A percentile compares a stretch with the other conserved stretches of the same genome.
Evolutionary conservation across 192 early-diverging fungal genomes (phyloP).

Genomic region (Chytriomyces confervae): DNA sequence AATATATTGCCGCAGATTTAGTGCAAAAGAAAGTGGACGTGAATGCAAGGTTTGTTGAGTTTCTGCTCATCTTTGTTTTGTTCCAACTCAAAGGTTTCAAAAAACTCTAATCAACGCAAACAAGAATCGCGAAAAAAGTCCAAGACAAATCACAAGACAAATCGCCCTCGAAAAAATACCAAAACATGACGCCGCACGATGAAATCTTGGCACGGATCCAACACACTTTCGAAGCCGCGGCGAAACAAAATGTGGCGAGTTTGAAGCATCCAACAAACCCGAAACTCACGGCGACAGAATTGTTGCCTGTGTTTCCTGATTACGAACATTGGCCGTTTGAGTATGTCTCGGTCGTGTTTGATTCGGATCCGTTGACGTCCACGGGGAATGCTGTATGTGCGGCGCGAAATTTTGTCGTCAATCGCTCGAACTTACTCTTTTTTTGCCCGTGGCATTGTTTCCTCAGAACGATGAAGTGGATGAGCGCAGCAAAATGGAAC

Average conservation of each 20-base stretch:
- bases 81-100: background rate
- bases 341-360: constrained; percentile 39
- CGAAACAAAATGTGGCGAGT: constrained; percentile 10
- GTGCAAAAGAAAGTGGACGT: constrained; percentile 16
- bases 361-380: constrained; percentile 36
- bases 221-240: constrained; percentile 33
- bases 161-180: background rate
- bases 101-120: background rate
- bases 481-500: background rate
- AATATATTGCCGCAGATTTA: constrained; percentile 35
- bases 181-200: constrained; percentile 1
- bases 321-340: constrained; percentile 35
- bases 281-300: constrained; percentile 35
- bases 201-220: constrained; percentile 30
- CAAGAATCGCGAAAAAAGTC: too few relatives aligned
- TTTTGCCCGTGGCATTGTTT: background rate
- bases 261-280: constrained; percentile 44
- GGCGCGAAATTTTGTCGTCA: too few relatives aligned
- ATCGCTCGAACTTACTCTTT: background rate
- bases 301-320: constrained; percentile 48
- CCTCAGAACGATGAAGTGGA: background rate
- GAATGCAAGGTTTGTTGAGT: background rate
- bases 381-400: background rate
- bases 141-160: background rate
- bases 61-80: background rate